Base-by-base conservation (phyloP, 352 stramenopile genomes). In the Globisporangium viniferum region DNA sequence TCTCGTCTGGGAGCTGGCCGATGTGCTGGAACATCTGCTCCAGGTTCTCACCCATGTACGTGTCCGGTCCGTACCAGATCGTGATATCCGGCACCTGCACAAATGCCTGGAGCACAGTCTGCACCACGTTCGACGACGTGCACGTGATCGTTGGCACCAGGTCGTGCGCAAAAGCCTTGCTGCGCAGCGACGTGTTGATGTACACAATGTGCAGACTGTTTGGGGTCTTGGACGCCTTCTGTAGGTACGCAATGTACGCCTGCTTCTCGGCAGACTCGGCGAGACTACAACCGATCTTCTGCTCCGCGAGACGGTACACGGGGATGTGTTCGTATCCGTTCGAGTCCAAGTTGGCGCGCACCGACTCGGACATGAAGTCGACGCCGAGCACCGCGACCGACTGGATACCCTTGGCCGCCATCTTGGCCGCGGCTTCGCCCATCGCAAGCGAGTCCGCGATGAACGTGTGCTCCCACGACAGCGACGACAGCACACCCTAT, bases 21-120 rank as follows among this genome's bases (percentile, higher is more conserved):
- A 96, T 86, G 63, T 92, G 80, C 72, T 93, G 73, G 24, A 99
- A 93, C 83, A 99, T 94, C 68, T 94, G 90, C 69, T 97, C 72
- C n/a, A 99, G 72, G 84, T 99, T 99, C 65, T 98, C 81, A 20
- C 97, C 97, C 97, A 99, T 99, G 88, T 99, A 99, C 48, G 97
- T 99, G 77, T 99, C 97, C 0, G 97, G 97, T 24, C 97, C 97
- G 72, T 94, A 94, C 80, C 93, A 97, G 35, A 99, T 87, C 27
- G 80, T 91, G 33, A 98, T 73, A 33, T 93, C 84, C 2, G 94
- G 90, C 12, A 99, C 83, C 75, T 99, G 94, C 15, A 87, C 81
- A 62, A 93, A 94, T 29, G 95, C 89, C 76, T 98, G 95, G 20
- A 99, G 82, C 31, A 99, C 94, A 2, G 97, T 99, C 77, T 98